Conservation (phyloP, 148 eudicot genomes). For the Pouteria glomerata region DNA sequence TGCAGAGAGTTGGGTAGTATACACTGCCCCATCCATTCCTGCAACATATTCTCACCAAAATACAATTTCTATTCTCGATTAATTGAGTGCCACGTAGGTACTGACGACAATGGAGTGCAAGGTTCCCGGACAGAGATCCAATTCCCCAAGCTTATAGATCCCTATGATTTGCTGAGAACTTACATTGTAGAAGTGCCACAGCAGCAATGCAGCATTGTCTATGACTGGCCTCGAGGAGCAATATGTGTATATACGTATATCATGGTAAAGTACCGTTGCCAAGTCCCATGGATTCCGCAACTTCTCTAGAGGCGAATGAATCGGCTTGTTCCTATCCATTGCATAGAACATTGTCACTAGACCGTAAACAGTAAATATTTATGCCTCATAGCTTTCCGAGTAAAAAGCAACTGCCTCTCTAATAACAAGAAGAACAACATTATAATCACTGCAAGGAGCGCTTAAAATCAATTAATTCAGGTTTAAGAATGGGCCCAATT, state of each 20-base stretch:
- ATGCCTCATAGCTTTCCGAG: neutral
- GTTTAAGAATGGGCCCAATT: too few relatives aligned
- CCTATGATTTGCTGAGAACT: neutral
- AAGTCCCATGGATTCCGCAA: constrained; percentile 56
- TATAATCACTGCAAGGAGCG: too few relatives aligned
- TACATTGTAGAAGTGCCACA: neutral
- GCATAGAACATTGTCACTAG: constrained; percentile 8
- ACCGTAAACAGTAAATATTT: neutral
- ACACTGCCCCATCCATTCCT: neutral
- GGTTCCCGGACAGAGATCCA: neutral
- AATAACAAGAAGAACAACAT: too few relatives aligned
- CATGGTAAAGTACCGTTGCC: constrained; percentile 34
- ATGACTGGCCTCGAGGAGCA: neutral
- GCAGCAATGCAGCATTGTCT: neutral
- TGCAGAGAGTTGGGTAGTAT: neutral
- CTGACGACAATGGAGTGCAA: neutral
- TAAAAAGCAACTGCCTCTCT: neutral
- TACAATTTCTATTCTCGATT: neutral
- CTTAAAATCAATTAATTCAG: too few relatives aligned
- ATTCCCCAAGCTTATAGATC: neutral
- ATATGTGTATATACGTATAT: too few relatives aligned
- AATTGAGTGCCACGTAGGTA: neutral
- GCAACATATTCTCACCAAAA: neutral
- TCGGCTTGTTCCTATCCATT: constrained; percentile 51
- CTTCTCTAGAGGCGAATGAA: constrained; percentile 35